Evolutionary conservation across 257 asterid genomes (phyloP).

Genomic region (Solanum sejunctum): DNA sequence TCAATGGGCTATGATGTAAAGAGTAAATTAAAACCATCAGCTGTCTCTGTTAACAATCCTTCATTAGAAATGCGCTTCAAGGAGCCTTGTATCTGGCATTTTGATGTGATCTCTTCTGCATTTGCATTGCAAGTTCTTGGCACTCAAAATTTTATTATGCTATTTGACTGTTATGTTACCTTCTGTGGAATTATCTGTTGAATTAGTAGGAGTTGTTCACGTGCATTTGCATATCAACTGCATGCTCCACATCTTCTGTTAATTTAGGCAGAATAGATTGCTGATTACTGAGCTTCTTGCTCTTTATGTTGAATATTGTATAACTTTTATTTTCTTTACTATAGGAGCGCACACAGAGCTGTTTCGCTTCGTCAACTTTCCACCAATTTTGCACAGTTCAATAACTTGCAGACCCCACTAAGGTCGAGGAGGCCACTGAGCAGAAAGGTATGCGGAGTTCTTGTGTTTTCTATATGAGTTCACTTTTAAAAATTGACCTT

Average conservation of each 20-base stretch:
- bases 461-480: background rate
- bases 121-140: background rate
- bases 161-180: background rate
- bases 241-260: background rate
- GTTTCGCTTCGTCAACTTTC: constrained; percentile 78
- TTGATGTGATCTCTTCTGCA: background rate
- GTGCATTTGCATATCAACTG: background rate
- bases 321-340: background rate
- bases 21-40: background rate
- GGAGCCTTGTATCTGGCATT: background rate
- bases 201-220: background rate
- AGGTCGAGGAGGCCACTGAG: constrained; percentile 81
- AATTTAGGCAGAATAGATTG: background rate
- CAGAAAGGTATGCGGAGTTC: constrained; percentile 43
- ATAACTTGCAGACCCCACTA: constrained; percentile 49
- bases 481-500: background rate
- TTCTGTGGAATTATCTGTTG: background rate
- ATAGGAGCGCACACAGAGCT: constrained; percentile 49
- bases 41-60: background rate
- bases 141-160: background rate
- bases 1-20: background rate
- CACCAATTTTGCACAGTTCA: constrained; percentile 76
- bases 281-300: background rate
- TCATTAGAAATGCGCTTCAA: background rate
- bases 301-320: constrained; percentile 2